Percentiles rank a stretch among this genome's conserved stretches.
phyloP scores from a whole-genome alignment of 2,329 filamentous ascomycete genomes.

The Neofusicoccum laricinum region DNA sequence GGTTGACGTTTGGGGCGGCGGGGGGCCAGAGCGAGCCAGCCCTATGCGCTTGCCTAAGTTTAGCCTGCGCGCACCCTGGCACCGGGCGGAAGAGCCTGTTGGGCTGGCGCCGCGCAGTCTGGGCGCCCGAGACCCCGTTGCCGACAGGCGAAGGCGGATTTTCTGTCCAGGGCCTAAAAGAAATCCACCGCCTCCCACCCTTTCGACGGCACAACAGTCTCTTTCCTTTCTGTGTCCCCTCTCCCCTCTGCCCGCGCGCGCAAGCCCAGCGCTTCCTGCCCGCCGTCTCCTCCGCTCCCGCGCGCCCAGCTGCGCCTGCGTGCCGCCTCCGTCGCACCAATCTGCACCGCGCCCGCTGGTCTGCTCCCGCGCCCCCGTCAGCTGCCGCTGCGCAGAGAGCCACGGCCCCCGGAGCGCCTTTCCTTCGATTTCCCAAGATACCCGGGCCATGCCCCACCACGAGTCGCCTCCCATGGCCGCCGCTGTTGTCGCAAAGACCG shows the following conservation, averaged over 20 bases:
- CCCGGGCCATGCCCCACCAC: slow-evolving; percentile 45
- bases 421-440: slow-evolving; percentile 5
- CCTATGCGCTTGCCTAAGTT: slow-evolving; percentile 5
- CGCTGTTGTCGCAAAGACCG: slow-evolving; percentile 46
- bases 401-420: neutral
- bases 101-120: neutral
- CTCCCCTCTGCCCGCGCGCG: neutral
- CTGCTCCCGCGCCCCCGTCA: neutral
- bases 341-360: neutral
- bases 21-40: slow-evolving; percentile 1
- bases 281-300: neutral
- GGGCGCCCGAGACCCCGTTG: neutral
- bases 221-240: neutral
- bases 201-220: neutral
- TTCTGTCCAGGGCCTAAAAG: slow-evolving; percentile 13
- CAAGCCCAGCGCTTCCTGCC: neutral
- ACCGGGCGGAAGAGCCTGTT: slow-evolving; percentile 7
- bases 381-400: slow-evolving; percentile 6
- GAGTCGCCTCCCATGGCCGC: slow-evolving; percentile 51
- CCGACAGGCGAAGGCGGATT: slow-evolving; percentile 7
- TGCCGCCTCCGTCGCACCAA: slow-evolving; percentile 1
- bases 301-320: slow-evolving; percentile 1
- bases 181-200: slow-evolving; percentile 10
- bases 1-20: neutral
- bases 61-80: neutral